Base-by-base conservation (phyloP, 345 rosid species). In the Trapa bicornis region DNA sequence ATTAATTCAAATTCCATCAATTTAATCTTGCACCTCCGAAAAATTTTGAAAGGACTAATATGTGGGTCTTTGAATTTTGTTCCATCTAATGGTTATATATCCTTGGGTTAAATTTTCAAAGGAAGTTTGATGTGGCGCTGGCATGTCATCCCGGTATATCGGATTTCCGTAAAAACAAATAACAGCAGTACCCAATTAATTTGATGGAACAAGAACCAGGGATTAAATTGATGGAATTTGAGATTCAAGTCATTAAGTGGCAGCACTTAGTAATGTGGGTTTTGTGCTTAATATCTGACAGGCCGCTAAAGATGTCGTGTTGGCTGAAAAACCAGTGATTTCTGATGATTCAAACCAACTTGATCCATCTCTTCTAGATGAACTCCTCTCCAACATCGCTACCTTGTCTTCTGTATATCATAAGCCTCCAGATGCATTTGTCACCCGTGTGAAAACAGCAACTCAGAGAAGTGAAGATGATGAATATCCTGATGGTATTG, bases 261-360 rank as follows among this genome's bases (percentile, higher is more conserved):
- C 29, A 22, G 29, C 29, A 22, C 29, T 22, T 22, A 22, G 29
- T 22, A 22, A 48, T 67, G 60, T 45, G 17, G 15, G 0, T 52
- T 37, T 67, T 37, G 22, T 16, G 33, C 62, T 74, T 75, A 37
- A 53, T 58, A 50, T 72, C 53, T 11, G 72, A 70, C 87, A 95
- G 99, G 98, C 99, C 22, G 99, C 98, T 17, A 95, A 95, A 82
- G 99, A 95, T 78, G 92, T 95, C 65, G 99, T 95, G 72, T 82
- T 95, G 72, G 98, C 99, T 73, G 99, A 95, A 82, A 95, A 95
- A 78, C 99, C 99, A 16, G 99, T 95, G 78, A 95, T 95, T 54
- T 85, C 85, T 62, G 99, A 95, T 58, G 98, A 95, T 80, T 95
- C 99, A 45, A 95, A 95, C 85, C 96, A 85, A 70, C 88, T 95